phyloP scores from a whole-genome alignment of 768 basidiomycete species.

The Suillus americanus region DNA sequence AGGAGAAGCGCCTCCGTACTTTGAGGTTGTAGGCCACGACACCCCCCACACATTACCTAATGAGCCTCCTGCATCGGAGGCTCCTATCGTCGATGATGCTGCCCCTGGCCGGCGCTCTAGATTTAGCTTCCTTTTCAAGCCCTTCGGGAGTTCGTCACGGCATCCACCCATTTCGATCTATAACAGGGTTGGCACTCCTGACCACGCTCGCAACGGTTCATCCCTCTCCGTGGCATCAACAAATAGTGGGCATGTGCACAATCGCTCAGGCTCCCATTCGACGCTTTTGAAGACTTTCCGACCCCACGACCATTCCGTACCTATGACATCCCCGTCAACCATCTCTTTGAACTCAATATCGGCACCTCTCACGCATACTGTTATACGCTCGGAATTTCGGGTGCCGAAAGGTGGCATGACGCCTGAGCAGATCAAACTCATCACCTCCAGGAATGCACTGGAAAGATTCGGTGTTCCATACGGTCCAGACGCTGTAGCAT shows the following conservation, averaged over 20 bases:
- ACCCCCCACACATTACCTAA: slow-evolving; percentile 12
- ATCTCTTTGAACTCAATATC: slow-evolving; percentile 77
- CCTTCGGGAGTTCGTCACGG: slow-evolving; percentile 32
- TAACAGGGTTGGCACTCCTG: slow-evolving; percentile 21
- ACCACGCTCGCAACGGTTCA: slow-evolving; percentile 18
- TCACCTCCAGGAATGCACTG: slow-evolving; percentile 66
- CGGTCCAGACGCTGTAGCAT: slow-evolving; percentile 70
- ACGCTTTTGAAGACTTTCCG: slow-evolving; percentile 25
- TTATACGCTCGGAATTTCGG: slow-evolving; percentile 66
- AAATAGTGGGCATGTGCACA: slow-evolving; percentile 33
- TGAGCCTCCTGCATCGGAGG: slow-evolving; percentile 14
- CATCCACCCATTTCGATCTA: slow-evolving; percentile 13
- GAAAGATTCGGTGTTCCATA: slow-evolving; percentile 75
- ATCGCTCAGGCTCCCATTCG: slow-evolving; percentile 37
- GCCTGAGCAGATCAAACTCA: slow-evolving; percentile 59
- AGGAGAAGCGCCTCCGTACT: slow-evolving; percentile 70
- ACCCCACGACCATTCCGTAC: slow-evolving; percentile 39
- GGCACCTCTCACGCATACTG: slow-evolving; percentile 72
- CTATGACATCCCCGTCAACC: slow-evolving; percentile 62
- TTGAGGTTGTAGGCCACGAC: slow-evolving; percentile 45
- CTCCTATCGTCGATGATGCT: neutral
- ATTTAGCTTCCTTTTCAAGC: slow-evolving; percentile 47
- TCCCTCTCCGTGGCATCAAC: slow-evolving; percentile 21
- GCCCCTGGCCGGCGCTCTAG: slow-evolving; percentile 40
- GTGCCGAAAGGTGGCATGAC: slow-evolving; percentile 52